These are phyloP conservation scores for Solanum ahanhuiri DNA, from an alignment of 257 asterid species.

Conservation along the genomic window DNA sequence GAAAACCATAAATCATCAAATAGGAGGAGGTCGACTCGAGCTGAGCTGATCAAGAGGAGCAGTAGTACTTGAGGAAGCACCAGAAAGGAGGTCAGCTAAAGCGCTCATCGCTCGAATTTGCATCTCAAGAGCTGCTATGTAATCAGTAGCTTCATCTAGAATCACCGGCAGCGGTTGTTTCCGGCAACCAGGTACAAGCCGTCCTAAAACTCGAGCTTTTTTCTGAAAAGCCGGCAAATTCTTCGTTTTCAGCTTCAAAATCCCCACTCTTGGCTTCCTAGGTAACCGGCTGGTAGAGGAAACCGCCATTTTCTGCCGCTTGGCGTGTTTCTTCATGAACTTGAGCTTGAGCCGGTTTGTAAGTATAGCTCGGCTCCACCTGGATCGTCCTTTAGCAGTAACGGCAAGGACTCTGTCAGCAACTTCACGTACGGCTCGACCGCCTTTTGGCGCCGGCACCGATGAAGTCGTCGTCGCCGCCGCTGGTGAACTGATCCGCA, in stretches of 20 bases:
- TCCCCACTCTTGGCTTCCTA: conserved; percentile 59
- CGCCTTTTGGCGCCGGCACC: conserved; percentile 29
- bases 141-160: conserved; percentile 81
- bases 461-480: conserved; percentile 12
- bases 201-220: conserved; percentile 52
- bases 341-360: conserved; percentile 60
- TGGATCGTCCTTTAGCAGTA: conserved; percentile 70
- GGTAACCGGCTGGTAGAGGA: conserved; percentile 38
- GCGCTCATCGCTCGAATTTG: conserved; percentile 95
- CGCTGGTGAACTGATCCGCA: conserved; percentile 19
- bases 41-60: conserved; percentile 26
- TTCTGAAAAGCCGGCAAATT: conserved; percentile 73
- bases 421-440: conserved; percentile 52
- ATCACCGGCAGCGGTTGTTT: conserved; percentile 78
- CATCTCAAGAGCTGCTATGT: conserved; percentile 93
- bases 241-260: conserved; percentile 52
- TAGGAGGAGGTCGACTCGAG: conserved; percentile 24
- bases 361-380: conserved; percentile 94
- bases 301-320: conserved; percentile 40
- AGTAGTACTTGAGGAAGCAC: conserved; percentile 22
- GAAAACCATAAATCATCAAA: conserved; percentile 18
- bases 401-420: conserved; percentile 71
- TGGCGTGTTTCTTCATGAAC: conserved; percentile 57
- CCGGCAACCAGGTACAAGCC: conserved; percentile 91
- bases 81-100: conserved; percentile 69